Evolutionary conservation across 495 filamentous ascomycete species (phyloP).

Genomic region (Annulohypoxylon nitens): DNA sequence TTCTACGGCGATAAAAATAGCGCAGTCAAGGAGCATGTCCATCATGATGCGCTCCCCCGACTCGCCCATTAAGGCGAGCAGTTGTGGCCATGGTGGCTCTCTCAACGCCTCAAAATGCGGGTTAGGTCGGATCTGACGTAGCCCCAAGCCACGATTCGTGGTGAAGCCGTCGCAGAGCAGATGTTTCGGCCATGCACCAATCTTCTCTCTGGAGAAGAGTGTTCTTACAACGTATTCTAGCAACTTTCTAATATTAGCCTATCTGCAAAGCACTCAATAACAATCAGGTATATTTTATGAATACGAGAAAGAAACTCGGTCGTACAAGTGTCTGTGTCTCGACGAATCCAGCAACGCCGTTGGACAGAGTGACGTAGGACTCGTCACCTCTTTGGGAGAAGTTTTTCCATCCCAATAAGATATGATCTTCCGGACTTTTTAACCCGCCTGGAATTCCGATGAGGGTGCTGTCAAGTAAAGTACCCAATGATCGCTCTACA

Average conservation of each 20-base stretch:
- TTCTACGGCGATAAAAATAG: slow-evolving; percentile 77
- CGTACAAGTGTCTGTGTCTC: slow-evolving; percentile 55
- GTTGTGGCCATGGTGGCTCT: slow-evolving; percentile 75
- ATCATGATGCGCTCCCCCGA: slow-evolving; percentile 87
- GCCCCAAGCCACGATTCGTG: slow-evolving; percentile 57
- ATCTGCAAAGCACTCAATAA: slow-evolving; percentile 17
- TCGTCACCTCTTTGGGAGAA: slow-evolving; percentile 75
- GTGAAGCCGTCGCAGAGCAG: slow-evolving; percentile 83
- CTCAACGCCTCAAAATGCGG: slow-evolving; percentile 77
- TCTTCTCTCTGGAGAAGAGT: slow-evolving; percentile 72
- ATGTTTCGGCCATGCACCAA: slow-evolving; percentile 72
- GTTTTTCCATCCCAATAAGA: slow-evolving; percentile 68
- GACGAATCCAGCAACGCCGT: slow-evolving; percentile 56
- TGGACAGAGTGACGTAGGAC: slow-evolving; percentile 63
- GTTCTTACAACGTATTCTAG: slow-evolving; percentile 85
- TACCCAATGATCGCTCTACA: slow-evolving; percentile 59
- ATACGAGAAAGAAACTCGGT: slow-evolving; percentile 11
- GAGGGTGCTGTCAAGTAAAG: slow-evolving; percentile 75
- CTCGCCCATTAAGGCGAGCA: slow-evolving; percentile 77
- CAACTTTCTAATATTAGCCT: slow-evolving; percentile 67
- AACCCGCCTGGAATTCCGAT: slow-evolving; percentile 66
- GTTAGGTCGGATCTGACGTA: slow-evolving; percentile 72
- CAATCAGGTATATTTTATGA: slow-evolving; percentile 12
- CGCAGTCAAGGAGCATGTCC: slow-evolving; percentile 80
- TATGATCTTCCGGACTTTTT: slow-evolving; percentile 55